A percentile compares a stretch with the other conserved stretches of the same genome.
Evolutionary conservation across 495 filamentous ascomycete species (phyloP).

Genomic region (Apodospora peruviana): DNA sequence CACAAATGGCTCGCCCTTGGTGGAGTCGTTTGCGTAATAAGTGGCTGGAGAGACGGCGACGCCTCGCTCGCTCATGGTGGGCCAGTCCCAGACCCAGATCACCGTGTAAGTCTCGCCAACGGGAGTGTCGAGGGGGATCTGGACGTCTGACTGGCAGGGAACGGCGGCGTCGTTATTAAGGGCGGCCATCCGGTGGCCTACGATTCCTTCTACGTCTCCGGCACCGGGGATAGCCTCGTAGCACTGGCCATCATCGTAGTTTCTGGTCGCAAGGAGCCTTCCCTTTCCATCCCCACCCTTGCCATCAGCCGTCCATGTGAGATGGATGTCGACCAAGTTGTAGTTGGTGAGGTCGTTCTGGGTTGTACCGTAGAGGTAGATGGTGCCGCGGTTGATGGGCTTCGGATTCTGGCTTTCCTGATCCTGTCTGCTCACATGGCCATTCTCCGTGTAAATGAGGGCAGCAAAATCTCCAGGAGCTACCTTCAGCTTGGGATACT

Average conservation of each 20-base stretch:
- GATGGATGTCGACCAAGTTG: slow-evolving; percentile 63
- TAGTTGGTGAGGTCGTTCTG: slow-evolving; percentile 43
- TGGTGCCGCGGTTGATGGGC: slow-evolving; percentile 63
- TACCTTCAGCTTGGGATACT: slow-evolving; percentile 59
- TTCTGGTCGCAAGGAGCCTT: slow-evolving; percentile 61
- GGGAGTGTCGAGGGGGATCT: slow-evolving; percentile 53
- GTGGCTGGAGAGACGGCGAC: slow-evolving; percentile 21
- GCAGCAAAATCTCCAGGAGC: slow-evolving; percentile 64
- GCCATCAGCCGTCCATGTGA: slow-evolving; percentile 68
- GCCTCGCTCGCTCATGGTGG: slow-evolving; percentile 32
- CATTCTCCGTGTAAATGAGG: slow-evolving; percentile 77
- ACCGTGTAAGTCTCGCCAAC: slow-evolving; percentile 58
- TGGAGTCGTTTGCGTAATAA: slow-evolving; percentile 24
- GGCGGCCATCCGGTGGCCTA: slow-evolving; percentile 41
- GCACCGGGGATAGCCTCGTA: slow-evolving; percentile 52
- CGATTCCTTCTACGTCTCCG: slow-evolving; percentile 39
- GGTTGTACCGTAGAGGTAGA: slow-evolving; percentile 80
- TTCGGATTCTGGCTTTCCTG: slow-evolving; percentile 48
- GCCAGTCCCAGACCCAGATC: slow-evolving; percentile 96
- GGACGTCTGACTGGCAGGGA: slow-evolving; percentile 73
- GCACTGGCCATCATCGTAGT: slow-evolving; percentile 82
- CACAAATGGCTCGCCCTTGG: slow-evolving; percentile 45
- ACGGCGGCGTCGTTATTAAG: slow-evolving; percentile 42
- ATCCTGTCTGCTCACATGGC: slow-evolving; percentile 68
- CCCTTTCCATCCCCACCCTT: slow-evolving; percentile 72